Conservation (phyloP, 192 early-diverging fungal genomes). For the Linnemannia zychae region DNA sequence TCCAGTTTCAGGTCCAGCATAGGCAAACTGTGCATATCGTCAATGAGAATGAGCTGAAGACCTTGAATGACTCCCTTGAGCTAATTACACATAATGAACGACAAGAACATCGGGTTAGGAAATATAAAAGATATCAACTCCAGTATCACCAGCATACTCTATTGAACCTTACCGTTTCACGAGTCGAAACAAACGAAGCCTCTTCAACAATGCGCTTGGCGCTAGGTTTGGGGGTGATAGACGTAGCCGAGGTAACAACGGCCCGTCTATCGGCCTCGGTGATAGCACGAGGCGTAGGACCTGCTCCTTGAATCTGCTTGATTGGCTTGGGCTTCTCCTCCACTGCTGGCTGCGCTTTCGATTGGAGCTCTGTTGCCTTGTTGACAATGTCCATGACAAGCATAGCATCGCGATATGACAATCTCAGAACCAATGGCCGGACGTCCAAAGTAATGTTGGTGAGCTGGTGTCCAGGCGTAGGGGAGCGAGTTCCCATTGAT, state of each 20-base stretch:
- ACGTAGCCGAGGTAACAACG: neutral
- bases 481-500: constrained; percentile 80
- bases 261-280: constrained; percentile 15
- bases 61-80: constrained; percentile 76
- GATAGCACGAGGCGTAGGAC: constrained; percentile 24
- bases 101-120: neutral
- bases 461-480: constrained; percentile 70
- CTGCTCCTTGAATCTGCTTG: constrained; percentile 9
- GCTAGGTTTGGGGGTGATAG: constrained; percentile 14
- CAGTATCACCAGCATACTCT: too few species aligned
- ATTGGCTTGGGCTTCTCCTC: constrained; percentile 15
- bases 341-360: constrained; percentile 38
- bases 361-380: constrained; percentile 74
- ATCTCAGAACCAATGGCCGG: constrained; percentile 80
- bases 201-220: constrained; percentile 38
- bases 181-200: constrained; percentile 59
- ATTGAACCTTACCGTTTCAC: constrained; percentile 71
- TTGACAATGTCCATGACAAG: constrained; percentile 89
- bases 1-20: constrained; percentile 89
- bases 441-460: constrained; percentile 82
- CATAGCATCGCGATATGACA: constrained; percentile 90
- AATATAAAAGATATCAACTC: neutral
- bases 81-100: constrained; percentile 28
- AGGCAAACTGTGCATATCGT: constrained; percentile 94
- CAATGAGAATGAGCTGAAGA: constrained; percentile 87